A percentile compares a stretch with the other conserved stretches of the same genome.
Conservation (phyloP, 2,329 filamentous ascomycete genomes). For the Purpureocillium takamizusanense region DNA sequence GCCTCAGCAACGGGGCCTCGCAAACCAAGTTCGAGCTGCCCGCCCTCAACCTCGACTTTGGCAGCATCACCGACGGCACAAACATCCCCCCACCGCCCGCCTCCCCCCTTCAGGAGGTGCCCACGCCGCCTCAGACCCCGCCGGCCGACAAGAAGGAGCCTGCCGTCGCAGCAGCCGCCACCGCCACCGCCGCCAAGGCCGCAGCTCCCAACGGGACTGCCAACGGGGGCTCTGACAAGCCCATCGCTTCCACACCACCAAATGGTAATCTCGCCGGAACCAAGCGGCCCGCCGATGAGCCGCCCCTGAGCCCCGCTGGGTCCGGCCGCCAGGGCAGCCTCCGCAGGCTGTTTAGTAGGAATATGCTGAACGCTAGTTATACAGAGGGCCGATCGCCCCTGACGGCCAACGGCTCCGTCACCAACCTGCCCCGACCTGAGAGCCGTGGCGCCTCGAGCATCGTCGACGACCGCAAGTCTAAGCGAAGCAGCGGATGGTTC, state of each 20-base stretch:
- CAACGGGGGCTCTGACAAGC: too few species aligned
- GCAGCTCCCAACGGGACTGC: not conserved
- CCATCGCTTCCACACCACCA: conserved; percentile 9
- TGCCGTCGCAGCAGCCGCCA: conserved; percentile 4
- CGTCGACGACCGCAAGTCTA: conserved; percentile 43
- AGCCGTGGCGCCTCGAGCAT: conserved; percentile 42
- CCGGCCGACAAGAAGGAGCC: conserved; percentile 15
- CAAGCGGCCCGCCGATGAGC: conserved; percentile 42
- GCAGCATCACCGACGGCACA: conserved; percentile 51
- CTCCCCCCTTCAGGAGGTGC: conserved; percentile 41
- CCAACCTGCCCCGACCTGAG: conserved; percentile 32
- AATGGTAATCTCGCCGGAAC: conserved; percentile 37
- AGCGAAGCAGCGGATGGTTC: conserved; percentile 51
- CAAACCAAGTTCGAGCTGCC: conserved; percentile 45
- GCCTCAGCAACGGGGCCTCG: conserved; percentile 16
- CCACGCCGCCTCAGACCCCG: conserved; percentile 31
- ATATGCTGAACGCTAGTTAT: conserved; percentile 44
- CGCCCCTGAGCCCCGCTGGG: conserved; percentile 40
- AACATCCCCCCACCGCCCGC: conserved; percentile 49
- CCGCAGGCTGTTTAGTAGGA: conserved; percentile 47
- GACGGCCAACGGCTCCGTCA: conserved; percentile 21
- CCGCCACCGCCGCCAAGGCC: conserved; percentile 5
- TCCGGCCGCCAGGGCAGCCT: conserved; percentile 47
- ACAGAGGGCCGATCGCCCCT: conserved; percentile 37
- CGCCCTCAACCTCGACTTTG: conserved; percentile 48